Percentiles rank a stretch among this genome's conserved stretches.
Evolutionary conservation across 768 basidiomycete species (phyloP).

Genomic region (Tulasnella calospora): DNA sequence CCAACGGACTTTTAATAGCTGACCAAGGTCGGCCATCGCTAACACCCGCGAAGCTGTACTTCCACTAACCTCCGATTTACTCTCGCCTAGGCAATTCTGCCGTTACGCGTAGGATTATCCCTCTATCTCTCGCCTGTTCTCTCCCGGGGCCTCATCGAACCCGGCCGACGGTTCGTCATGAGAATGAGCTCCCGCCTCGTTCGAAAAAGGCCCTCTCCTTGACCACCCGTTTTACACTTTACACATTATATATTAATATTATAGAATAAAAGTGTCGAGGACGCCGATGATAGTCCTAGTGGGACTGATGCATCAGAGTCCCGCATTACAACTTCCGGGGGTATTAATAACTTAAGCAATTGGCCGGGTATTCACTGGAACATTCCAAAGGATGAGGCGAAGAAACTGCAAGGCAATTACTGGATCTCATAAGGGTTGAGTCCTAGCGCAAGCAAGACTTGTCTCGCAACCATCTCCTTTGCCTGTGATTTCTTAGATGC

Average conservation of each 20-base stretch:
- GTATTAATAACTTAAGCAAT: not conserved
- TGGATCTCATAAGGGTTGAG: not conserved
- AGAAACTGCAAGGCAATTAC: not conserved
- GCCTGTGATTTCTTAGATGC: not conserved
- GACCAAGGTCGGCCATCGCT: not conserved
- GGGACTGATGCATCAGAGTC: not conserved
- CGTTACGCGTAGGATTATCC: slow-evolving; percentile 65
- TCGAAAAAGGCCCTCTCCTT: not conserved
- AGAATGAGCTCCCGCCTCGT: not conserved
- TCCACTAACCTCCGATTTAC: not conserved
- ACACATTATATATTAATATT: not conserved
- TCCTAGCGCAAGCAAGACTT: not conserved
- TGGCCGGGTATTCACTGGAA: not conserved
- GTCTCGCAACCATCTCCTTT: not conserved
- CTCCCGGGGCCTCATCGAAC: slow-evolving; percentile 61
- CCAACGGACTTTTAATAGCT: slow-evolving; percentile 1
- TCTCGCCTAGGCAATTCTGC: slow-evolving; percentile 58
- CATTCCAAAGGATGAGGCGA: not conserved
- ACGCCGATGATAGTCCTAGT: not conserved
- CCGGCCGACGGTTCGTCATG: slow-evolving; percentile 32
- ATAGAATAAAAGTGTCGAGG: not conserved
- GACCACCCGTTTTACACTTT: not conserved
- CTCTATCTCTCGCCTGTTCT: slow-evolving; percentile 69
- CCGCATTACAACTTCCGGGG: not conserved
- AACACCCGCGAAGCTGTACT: not conserved